Conservation (phyloP, 2,329 filamentous ascomycete species). For the Talaromyces sp. region DNA sequence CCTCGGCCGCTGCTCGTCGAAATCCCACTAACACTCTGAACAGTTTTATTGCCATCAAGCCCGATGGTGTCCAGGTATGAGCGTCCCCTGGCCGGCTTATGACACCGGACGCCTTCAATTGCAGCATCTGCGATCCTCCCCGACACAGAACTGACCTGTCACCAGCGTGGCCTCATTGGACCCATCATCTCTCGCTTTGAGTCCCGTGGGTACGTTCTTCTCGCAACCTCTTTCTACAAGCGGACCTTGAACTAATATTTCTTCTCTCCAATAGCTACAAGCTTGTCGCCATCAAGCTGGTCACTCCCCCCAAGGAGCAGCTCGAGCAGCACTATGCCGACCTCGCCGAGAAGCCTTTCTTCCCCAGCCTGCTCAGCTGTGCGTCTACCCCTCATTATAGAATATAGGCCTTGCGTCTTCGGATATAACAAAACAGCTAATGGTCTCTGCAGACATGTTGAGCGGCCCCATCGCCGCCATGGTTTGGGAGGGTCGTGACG, state of each 20-base stretch:
- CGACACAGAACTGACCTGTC: slow-evolving; percentile 18
- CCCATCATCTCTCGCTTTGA: slow-evolving; percentile 98
- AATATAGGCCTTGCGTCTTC: too few species aligned
- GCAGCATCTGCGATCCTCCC: not conserved
- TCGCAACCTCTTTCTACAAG: not conserved
- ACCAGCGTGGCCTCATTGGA: slow-evolving; percentile 90
- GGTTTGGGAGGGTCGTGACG: slow-evolving; percentile 99
- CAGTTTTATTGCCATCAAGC: slow-evolving; percentile 99
- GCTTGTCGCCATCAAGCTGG: slow-evolving; percentile 95
- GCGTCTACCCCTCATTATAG: slow-evolving; percentile 37
- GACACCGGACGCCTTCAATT: not conserved
- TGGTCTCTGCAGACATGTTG: slow-evolving; percentile 70
- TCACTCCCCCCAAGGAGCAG: slow-evolving; percentile 83
- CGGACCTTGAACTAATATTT: not conserved
- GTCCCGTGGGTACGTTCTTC: slow-evolving; percentile 70
- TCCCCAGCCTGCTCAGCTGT: slow-evolving; percentile 90
- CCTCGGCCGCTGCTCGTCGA: slow-evolving; percentile 12
- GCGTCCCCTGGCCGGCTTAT: not conserved
- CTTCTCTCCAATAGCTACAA: slow-evolving; percentile 66
- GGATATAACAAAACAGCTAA: slow-evolving; percentile 15
- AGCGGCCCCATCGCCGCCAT: slow-evolving; percentile 97
- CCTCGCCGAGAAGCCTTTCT: slow-evolving; percentile 92
- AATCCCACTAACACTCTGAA: slow-evolving; percentile 29
- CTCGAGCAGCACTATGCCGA: slow-evolving; percentile 98
- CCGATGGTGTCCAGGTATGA: slow-evolving; percentile 94